Conservation (phyloP, 2,329 filamentous ascomycete genomes). For the Cephalotrichum gorgonifer region DNA sequence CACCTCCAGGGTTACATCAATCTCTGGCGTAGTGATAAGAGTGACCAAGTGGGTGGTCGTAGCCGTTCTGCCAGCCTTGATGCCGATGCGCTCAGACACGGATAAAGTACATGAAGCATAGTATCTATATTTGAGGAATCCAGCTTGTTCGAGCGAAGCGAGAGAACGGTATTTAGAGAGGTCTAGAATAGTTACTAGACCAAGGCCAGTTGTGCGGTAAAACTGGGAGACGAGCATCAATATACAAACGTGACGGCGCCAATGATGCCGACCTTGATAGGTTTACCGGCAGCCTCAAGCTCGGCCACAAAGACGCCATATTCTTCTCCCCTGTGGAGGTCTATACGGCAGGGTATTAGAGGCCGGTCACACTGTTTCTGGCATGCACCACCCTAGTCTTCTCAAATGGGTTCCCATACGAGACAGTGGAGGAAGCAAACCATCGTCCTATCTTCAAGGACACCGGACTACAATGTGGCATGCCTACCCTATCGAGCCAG, state of each 20-base stretch:
- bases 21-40: constrained; percentile 28
- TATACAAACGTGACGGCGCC: constrained; percentile 34
- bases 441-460: too few relatives aligned
- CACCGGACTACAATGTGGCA: too few relatives aligned
- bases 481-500: too few relatives aligned
- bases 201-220: constrained; percentile 28
- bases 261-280: constrained; percentile 31
- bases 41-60: constrained; percentile 30
- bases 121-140: constrained; percentile 26
- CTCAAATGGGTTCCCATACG: too few relatives aligned
- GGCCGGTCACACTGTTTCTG: too few relatives aligned
- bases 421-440: too few relatives aligned
- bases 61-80: constrained; percentile 26
- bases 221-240: constrained; percentile 36
- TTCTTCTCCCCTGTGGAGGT: too few relatives aligned
- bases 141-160: constrained; percentile 27
- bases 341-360: too few relatives aligned
- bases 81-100: constrained; percentile 27
- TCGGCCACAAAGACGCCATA: too few relatives aligned
- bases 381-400: too few relatives aligned
- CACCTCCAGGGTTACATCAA: constrained; percentile 32
- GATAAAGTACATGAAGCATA: constrained; percentile 21
- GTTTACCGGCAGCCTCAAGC: constrained; percentile 25
- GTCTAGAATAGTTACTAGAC: constrained; percentile 31
- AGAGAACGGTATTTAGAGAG: constrained; percentile 27